Base-by-base conservation (phyloP, 1,284 basidiomycete species). In the Ustilago vetiveriae region DNA sequence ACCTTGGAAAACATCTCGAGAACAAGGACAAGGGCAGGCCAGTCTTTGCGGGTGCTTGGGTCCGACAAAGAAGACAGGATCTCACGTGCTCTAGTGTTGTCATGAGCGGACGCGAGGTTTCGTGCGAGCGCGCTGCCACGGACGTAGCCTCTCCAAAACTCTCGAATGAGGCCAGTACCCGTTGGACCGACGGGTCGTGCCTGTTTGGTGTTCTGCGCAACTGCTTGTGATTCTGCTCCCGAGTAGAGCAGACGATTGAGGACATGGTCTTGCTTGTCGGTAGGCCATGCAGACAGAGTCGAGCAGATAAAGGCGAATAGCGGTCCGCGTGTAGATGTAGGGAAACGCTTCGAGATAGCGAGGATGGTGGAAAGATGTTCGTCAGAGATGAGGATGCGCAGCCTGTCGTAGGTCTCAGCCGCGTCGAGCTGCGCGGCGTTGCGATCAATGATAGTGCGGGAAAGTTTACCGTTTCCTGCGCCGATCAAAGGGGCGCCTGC, bases 1-100 rank as follows among this genome's bases (percentile, higher is more conserved):
- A 89, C 88, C 66, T 95, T 90, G 2, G 88, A 88, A 82, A 97
- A 95, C 17, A 97, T 83, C 53, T 94, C 90, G 7, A 88, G 86
- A 4, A 97, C 86, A 44, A 97, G 86, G 3, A 98, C 83, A 2
- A 98, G 83, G 2, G 90, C 85, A 0, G 89, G 71, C 83, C 83
- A 84, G 24, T 75, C 71, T 11, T 49, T 27, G 13, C 47, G 21
- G 17, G 38, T 57, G 2, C 13, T 16, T 0, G 37, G 10, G 21
- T 52, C 39, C 2, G 60, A 53, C 10, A 68, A 58, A 13, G 48
- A 39, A 1, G 49, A 26, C 17, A 70, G 57, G 33, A 63, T 62
- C 54, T 70, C 63, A 13, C 56, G 48, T 23, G 60, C 62, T 17
- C 62, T 50, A n/a, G 56, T 47, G 24, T 59, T 38, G 16, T 52